A percentile compares a stretch with the other conserved stretches of the same genome.
Conservation (phyloP, 345 rosid genomes). For the Eucalyptus tenuipes region DNA sequence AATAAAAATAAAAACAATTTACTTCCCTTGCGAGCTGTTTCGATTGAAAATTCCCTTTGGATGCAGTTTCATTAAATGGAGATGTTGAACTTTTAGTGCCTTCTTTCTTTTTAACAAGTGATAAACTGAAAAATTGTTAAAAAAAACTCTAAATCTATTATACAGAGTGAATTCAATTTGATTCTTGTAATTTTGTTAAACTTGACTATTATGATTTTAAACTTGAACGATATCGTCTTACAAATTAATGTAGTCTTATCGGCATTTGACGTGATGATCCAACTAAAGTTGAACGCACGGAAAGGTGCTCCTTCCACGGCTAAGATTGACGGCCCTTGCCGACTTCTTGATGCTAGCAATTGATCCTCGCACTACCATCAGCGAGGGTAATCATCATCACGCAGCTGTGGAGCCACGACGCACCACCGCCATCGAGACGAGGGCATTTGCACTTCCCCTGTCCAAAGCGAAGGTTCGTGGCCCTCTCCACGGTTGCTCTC, state of each 20-base stretch:
- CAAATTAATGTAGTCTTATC: neutral
- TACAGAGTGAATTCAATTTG: accelerated
- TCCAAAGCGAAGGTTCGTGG: neutral
- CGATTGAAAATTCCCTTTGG: neutral
- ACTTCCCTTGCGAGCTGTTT: neutral
- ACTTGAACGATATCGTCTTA: neutral
- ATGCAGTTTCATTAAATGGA: neutral
- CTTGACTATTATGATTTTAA: neutral
- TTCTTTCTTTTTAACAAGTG: neutral
- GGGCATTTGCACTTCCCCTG: neutral
- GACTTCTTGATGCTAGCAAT: neutral
- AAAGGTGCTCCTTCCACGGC: neutral
- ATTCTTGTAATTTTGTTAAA: neutral
- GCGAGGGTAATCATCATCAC: neutral
- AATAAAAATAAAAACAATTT: neutral
- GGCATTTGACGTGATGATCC: neutral
- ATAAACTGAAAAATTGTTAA: neutral
- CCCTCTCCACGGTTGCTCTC: neutral
- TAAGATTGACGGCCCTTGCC: neutral
- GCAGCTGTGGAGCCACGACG: neutral
- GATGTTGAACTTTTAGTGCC: neutral
- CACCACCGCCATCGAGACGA: neutral
- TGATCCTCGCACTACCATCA: neutral
- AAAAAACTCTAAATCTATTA: too few relatives aligned
- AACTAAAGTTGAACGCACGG: neutral